Base-by-base conservation (phyloP, 2,329 filamentous ascomycete species). In the Nemania abortiva region DNA sequence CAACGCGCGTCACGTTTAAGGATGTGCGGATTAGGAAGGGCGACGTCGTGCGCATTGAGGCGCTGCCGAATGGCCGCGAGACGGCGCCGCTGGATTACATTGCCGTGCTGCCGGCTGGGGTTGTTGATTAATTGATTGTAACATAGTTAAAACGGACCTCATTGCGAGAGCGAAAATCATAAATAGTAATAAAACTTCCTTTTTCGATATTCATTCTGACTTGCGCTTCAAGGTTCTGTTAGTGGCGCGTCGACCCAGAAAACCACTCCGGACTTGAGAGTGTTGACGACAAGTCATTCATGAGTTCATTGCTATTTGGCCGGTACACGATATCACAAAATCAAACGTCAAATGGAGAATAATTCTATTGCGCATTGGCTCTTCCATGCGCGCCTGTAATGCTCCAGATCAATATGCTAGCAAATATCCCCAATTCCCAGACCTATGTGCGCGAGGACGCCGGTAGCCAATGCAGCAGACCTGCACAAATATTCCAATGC, bases 41-140 rank as follows among this genome's bases (percentile, higher is more conserved):
- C 5, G 78, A 79, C 54, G 73, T 76, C n/a, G 65, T 79, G 67
- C 73, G 74, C 39, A 75, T 80, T 68, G 83, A 87, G 2, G 89
- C 90, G 0, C 81, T 73, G 34, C 85, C 90, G 0, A 82, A 90
- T 77, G 89, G 90, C 0, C 80, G 82, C 29, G 91, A 92, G 80
- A 84, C 84, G 11, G 91, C 90, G 60, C 89, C 90, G 4, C 63
- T 93, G 69, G 90, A 93, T 79, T 92, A 92, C 77, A 79, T 92
- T 50, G 85, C 85, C 3, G 79, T 93, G 57, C 75, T 92, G 66
- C 90, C 90, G 0, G 74, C 78, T 2, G 89, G 88, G 0, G 77
- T 88, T 27, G 81, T 89, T 15, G 88, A 90, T 77, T 90, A 20
- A 64, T 39, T 52, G 49, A n/a, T 24, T 3, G 24, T 22, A 3